Base-by-base conservation (phyloP, 352 stramenopile species). In the Halophytophthora batemanensis region DNA sequence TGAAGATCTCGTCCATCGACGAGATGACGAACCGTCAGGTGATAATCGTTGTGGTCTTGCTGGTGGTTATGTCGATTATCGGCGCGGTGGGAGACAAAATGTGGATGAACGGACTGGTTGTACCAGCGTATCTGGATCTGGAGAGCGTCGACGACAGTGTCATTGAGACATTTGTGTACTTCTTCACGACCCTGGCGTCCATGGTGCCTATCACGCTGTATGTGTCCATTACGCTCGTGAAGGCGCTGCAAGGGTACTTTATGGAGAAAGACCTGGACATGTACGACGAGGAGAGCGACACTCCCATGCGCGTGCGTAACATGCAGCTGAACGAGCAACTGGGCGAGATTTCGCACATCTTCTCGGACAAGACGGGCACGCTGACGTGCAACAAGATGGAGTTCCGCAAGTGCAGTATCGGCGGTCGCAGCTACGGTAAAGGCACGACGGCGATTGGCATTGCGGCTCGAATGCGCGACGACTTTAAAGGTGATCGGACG, bases 341-440 rank as follows among this genome's bases (percentile, higher is more conserved):
- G 11, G 86, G 86, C 4, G 78, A 95, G 45, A 93, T 99, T 42
- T 95, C 97, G 40, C 98, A 99, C 66, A 96, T 99, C 19, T 99
- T 99, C 65, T 98, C 78, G 1, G 84, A 95, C 57, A 95, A 95
- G 49, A 95, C 86, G 0, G 84, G 84, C 15, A 95, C 86, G 1
- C 59, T 95, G 1, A 95, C 86, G 2, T 94, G 84, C 62, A 95
- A 95, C 64, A 87, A 85, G 50, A 95, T 95, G 86, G 86, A 95
- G 54, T 95, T 95, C 53, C 80, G 86, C 21, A 95, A 95, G 60
- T 93, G 82, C 56, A 90, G 74, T 21, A 88, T 95, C 46, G 73
- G 77, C 41, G 86, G 86, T 6, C 65, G 71, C 15, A 86, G 69
- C 23, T 95, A 95, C 52, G 86, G 86, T 33, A 92, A 84, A 53